phyloP scores from a whole-genome alignment of 257 asterid species.

The Nicotiana paniculata region DNA sequence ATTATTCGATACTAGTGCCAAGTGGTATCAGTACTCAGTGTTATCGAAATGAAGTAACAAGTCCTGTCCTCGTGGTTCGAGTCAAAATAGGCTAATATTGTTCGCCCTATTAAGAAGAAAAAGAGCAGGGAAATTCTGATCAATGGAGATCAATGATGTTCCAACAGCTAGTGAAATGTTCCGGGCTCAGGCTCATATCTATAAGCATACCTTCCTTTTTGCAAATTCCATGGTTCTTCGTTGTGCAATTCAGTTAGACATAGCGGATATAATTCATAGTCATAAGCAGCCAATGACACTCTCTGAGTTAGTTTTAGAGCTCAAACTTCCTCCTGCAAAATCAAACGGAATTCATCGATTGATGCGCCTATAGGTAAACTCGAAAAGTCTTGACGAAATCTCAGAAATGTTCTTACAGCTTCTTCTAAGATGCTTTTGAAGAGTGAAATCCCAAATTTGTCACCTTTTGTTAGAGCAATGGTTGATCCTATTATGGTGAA shows the following conservation, averaged over 20 bases:
- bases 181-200: constrained; percentile 16
- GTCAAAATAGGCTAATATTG: too few species aligned
- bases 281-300: constrained; percentile 22
- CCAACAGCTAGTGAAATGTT: constrained; percentile 17
- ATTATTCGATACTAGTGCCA: too few species aligned
- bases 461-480: not conserved
- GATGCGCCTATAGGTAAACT: constrained; percentile 18
- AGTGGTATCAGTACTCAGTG: too few species aligned
- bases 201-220: constrained; percentile 13
- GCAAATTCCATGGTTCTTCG: constrained; percentile 19
- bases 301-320: not conserved
- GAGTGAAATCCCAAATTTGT: not conserved
- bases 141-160: not conserved
- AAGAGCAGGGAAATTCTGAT: not conserved
- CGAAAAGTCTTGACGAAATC: not conserved
- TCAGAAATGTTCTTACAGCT: constrained; percentile 14
- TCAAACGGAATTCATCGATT: constrained; percentile 11
- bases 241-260: constrained; percentile 18
- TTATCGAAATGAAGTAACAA: too few species aligned
- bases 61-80: too few species aligned
- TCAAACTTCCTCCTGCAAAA: constrained; percentile 9
- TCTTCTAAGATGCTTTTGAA: constrained; percentile 9
- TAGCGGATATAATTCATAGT: constrained; percentile 18
- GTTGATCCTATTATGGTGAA: not conserved
- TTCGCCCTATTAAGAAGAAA: not conserved